phyloP scores from a whole-genome alignment of 768 basidiomycete genomes.

The Panus rudis region DNA sequence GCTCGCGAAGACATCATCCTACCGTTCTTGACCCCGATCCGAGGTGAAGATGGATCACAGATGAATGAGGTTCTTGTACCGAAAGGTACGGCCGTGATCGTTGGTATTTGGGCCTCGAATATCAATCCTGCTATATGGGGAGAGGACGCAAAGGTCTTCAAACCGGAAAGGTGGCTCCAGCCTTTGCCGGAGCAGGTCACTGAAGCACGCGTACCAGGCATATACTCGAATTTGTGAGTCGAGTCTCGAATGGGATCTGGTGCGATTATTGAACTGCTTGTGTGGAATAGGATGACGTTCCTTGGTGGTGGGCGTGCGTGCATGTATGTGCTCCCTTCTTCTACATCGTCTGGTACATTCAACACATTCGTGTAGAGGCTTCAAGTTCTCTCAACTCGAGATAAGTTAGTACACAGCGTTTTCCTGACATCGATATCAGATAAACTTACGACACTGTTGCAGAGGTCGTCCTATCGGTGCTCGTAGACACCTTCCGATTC shows the following conservation, averaged over 20 bases:
- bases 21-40: conserved; percentile 42
- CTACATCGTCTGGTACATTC: background rate
- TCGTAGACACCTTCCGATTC: conserved; percentile 3
- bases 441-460: background rate
- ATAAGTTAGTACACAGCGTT: conserved; percentile 14
- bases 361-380: conserved; percentile 9
- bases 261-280: background rate
- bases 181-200: conserved; percentile 4
- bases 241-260: background rate
- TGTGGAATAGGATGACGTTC: conserved; percentile 16
- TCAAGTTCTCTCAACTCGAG: conserved; percentile 19
- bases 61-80: conserved; percentile 34
- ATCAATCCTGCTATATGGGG: conserved; percentile 53
- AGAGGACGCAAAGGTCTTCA: conserved; percentile 46
- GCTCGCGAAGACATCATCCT: conserved; percentile 47
- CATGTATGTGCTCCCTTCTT: conserved; percentile 8
- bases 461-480: background rate
- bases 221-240: conserved; percentile 12
- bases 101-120: conserved; percentile 43
- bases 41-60: conserved; percentile 29
- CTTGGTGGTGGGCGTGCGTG: conserved; percentile 15
- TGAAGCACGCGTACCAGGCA: conserved; percentile 6
- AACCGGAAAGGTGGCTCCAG: conserved; percentile 58
- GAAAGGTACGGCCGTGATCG: conserved; percentile 37
- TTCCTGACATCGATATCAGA: conserved; percentile 1